A percentile compares a stretch with the other conserved stretches of the same genome.
These are phyloP conservation scores for Amanita exitialis DNA, from an alignment of 768 basidiomycete genomes.

Conservation along the genomic window DNA sequence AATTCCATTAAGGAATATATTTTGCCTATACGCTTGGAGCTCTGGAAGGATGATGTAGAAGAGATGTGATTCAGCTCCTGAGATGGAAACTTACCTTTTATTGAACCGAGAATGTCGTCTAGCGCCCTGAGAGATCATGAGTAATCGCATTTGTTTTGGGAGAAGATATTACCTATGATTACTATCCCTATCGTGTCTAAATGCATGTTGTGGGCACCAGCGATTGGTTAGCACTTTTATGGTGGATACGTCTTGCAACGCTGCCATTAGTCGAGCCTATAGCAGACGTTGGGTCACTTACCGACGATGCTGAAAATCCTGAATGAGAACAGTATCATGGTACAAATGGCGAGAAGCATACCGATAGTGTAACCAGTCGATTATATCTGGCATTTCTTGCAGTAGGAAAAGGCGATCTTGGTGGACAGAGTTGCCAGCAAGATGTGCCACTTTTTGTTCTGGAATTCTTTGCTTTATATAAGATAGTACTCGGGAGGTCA, in stretches of 20 bases:
- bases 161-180: slow-evolving; percentile 44
- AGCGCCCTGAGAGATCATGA: slow-evolving; percentile 44
- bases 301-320: slow-evolving; percentile 52
- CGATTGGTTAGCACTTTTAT: slow-evolving; percentile 70
- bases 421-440: slow-evolving; percentile 88
- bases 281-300: slow-evolving; percentile 22
- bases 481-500: slow-evolving; percentile 47
- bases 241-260: slow-evolving; percentile 63
- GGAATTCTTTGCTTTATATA: slow-evolving; percentile 90
- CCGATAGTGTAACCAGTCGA: slow-evolving; percentile 81
- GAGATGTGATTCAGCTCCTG: background rate
- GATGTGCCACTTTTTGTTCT: slow-evolving; percentile 42
- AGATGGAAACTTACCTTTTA: slow-evolving; percentile 38
- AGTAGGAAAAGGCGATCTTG: slow-evolving; percentile 64
- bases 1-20: background rate
- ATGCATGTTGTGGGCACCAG: slow-evolving; percentile 49
- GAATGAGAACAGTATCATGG: background rate
- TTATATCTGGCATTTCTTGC: slow-evolving; percentile 72
- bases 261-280: background rate
- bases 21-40: background rate
- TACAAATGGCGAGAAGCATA: slow-evolving; percentile 15
- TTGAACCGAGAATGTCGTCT: slow-evolving; percentile 73
- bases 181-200: slow-evolving; percentile 21
- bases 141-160: background rate
- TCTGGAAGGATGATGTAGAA: background rate